Percentiles rank a stretch among this genome's conserved stretches.
These are phyloP conservation scores for Gleditsia sinensis DNA, from an alignment of 306 rosid genomes.

Conservation along the genomic window DNA sequence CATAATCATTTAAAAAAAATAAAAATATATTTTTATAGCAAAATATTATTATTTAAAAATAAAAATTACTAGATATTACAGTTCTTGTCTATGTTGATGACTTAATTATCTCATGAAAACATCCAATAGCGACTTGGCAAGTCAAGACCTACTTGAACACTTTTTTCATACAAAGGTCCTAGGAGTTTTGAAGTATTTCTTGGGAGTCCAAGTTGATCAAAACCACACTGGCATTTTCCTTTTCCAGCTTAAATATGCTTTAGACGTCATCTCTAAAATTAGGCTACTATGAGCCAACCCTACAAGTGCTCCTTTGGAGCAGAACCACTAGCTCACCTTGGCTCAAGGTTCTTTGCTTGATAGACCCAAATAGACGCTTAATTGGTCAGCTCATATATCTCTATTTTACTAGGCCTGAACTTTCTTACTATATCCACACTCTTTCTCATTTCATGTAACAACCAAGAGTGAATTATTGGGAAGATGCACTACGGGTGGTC, in stretches of 20 bases:
- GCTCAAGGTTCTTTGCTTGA: too few relatives aligned
- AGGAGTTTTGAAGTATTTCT: not conserved
- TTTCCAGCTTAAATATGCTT: not conserved
- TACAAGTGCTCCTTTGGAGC: not conserved
- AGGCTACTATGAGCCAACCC: not conserved
- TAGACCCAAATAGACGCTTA: too few relatives aligned
- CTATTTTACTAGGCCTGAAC: too few relatives aligned
- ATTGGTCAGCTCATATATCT: not conserved
- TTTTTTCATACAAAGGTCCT: conserved; percentile 14
- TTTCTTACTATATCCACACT: too few relatives aligned
- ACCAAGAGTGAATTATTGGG: not conserved
- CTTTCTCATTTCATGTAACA: not conserved
- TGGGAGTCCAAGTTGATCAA: conserved; percentile 8
- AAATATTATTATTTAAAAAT: too few relatives aligned
- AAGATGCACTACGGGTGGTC: not conserved
- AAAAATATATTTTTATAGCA: too few relatives aligned
- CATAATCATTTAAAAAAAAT: too few relatives aligned
- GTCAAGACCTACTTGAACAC: not conserved
- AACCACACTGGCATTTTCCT: not conserved
- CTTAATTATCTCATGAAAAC: not conserved
- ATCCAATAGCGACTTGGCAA: not conserved
- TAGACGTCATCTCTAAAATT: not conserved
- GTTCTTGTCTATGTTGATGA: too few relatives aligned
- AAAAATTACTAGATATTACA: too few relatives aligned
- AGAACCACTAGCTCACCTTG: too few relatives aligned